Base-by-base conservation (phyloP, 805 yeast species). In the Candida oleophila region DNA sequence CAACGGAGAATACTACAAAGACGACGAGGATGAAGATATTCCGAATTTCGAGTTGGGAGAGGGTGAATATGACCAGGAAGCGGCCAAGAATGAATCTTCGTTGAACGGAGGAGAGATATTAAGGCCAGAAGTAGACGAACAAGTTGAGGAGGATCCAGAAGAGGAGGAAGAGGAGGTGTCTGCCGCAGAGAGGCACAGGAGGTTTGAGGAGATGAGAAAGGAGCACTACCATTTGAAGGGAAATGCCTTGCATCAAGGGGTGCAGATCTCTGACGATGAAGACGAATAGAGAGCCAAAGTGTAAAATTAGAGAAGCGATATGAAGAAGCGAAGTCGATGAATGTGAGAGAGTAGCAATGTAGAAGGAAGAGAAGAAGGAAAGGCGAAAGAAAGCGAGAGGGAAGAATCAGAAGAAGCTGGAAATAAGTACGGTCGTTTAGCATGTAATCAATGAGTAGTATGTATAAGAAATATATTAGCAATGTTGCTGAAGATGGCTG, bases 141-240 rank as follows among this genome's bases (percentile, higher is more conserved):
- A 60, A 11, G 68, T 62, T 4, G 68, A 62, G n/a, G 64, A 61
- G 20, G 74, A 66, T 7, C 68, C 62, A 8, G 77, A 72, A 25
- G 73, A 63, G 20, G 73, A 60, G 32, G 68, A 61, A 25, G 54
- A 54, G 25, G 72, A 68, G 22, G 64, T 64, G 37, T 68, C 77
- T 25, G 77, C 82, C 1, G 87, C 78, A 53, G 85, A 79, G 45
- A 82, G 78, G 55, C 92, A 85, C 59, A 74, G 66, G 49, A 65
- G 73, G 49, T 90, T 90, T 57, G 95, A 87, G 63, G 86, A 85
- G 55, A 73, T 82, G 78, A 80, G 96, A 60, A 89, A 87, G 59
- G 70, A 77, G 48, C 96, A 90, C 65, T 89, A 89, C 63, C 88
- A 85, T 56, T 55, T 73, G 64, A 78, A 77, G 50, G 83, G 76